Percentiles rank a stretch among this genome's conserved stretches.
Conservation (phyloP, 768 basidiomycete genomes). For the Termitomyces eurrhizus region DNA sequence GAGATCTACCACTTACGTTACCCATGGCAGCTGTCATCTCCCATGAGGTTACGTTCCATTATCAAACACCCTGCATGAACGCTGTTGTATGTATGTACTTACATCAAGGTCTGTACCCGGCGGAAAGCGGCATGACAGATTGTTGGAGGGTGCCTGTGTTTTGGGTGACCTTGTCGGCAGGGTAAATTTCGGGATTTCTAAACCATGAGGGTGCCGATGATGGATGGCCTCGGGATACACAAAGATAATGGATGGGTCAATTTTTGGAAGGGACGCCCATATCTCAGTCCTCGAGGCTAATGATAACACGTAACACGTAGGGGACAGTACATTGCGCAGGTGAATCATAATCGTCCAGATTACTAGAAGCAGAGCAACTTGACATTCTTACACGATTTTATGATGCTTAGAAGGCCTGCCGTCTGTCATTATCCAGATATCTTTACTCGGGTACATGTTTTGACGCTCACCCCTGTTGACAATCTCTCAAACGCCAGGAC, state of each 20-base stretch:
- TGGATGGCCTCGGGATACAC: neutral
- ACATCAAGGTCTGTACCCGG: neutral
- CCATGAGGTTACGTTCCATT: neutral
- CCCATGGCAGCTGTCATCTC: neutral
- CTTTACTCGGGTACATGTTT: neutral
- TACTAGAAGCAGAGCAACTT: neutral
- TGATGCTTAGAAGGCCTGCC: neutral
- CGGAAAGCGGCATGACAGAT: neutral
- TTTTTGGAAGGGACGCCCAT: neutral
- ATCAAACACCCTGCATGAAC: neutral
- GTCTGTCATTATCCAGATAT: neutral
- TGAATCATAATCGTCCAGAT: neutral
- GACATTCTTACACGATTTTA: neutral
- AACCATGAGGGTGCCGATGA: too few relatives aligned
- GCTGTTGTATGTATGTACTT: neutral
- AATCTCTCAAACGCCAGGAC: neutral
- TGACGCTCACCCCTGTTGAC: neutral
- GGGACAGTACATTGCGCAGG: neutral
- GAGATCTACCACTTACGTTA: neutral
- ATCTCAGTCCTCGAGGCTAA: too few relatives aligned
- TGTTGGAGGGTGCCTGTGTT: neutral
- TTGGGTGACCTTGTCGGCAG: neutral
- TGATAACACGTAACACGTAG: too few relatives aligned
- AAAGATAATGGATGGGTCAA: neutral
- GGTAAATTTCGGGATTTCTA: too few relatives aligned